phyloP scores from a whole-genome alignment of 257 asterid genomes.

The Solanum phureja region DNA sequence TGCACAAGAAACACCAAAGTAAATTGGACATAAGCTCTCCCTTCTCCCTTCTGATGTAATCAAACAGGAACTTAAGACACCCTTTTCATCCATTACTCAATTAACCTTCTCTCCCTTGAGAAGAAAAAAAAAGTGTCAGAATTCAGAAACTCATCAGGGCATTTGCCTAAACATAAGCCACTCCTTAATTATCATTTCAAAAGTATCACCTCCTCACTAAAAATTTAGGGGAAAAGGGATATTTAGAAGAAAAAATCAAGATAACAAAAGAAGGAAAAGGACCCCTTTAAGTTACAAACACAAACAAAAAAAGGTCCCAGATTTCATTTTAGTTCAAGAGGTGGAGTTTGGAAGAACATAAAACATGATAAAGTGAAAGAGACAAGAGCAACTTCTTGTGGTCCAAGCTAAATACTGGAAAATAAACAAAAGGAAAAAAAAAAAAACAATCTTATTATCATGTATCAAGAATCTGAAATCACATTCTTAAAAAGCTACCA shows the following conservation, averaged over 20 bases:
- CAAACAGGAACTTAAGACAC: slow-evolving; percentile 24
- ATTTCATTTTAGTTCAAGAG: not conserved
- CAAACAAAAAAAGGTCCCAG: not conserved
- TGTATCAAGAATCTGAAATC: not conserved
- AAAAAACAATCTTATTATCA: not conserved
- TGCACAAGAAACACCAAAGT: slow-evolving; percentile 76
- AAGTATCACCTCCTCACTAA: not conserved
- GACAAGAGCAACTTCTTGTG: not conserved
- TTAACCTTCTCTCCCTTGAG: not conserved
- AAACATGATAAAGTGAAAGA: not conserved
- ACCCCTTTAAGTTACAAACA: not conserved
- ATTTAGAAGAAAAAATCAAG: not conserved
- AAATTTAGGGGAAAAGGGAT: not conserved
- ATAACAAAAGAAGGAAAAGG: not conserved
- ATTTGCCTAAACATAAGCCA: not conserved
- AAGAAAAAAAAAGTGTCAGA: not conserved
- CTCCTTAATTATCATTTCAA: not conserved
- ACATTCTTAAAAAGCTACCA: not conserved
- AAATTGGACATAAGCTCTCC: slow-evolving; percentile 47
- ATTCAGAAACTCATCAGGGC: not conserved
- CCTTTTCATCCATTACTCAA: slow-evolving; percentile 48
- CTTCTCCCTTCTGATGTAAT: slow-evolving; percentile 23
- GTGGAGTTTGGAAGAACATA: not conserved
- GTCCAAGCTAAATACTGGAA: not conserved
- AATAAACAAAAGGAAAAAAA: not conserved